Percentiles rank a stretch among this genome's conserved stretches.
Conservation (phyloP, 2,329 filamentous ascomycete species). For the Proliferodiscus dingleyae region DNA sequence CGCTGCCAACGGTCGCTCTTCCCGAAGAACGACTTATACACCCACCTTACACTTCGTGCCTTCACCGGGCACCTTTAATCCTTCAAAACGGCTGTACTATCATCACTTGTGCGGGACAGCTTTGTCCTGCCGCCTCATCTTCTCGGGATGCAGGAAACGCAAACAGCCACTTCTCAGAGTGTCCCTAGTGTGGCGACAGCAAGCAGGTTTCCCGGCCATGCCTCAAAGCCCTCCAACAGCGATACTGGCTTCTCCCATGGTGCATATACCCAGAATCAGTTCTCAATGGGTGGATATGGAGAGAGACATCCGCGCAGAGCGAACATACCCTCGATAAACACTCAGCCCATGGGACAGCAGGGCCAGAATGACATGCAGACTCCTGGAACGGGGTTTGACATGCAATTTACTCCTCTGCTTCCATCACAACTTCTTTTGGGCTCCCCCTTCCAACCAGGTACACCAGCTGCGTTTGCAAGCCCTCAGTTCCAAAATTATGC, state of each 20-base stretch:
- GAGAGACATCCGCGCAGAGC: conserved; percentile 79
- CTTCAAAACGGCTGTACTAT: conserved; percentile 79
- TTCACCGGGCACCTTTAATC: conserved; percentile 41
- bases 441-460: conserved; percentile 94
- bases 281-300: conserved; percentile 68
- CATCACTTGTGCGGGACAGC: conserved; percentile 73
- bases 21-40: conserved; percentile 14
- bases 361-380: conserved; percentile 70
- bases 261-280: conserved; percentile 79
- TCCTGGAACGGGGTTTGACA: conserved; percentile 86
- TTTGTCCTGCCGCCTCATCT: conserved; percentile 79
- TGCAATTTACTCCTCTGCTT: conserved; percentile 96
- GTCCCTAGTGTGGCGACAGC: conserved; percentile 50
- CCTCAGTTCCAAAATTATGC: conserved; percentile 86
- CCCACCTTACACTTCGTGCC: conserved; percentile 32
- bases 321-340: conserved; percentile 92
- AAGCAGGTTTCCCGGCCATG: conserved; percentile 62
- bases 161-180: conserved; percentile 55
- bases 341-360: conserved; percentile 56
- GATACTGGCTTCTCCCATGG: conserved; percentile 91
- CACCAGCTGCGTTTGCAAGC: conserved; percentile 81
- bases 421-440: conserved; percentile 92
- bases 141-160: conserved; percentile 87
- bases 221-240: conserved; percentile 76
- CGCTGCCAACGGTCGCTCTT: too few species aligned